These are phyloP conservation scores for Candida pseudoviswanathii DNA, from an alignment of 1,139 yeast species.

Conservation along the genomic window DNA sequence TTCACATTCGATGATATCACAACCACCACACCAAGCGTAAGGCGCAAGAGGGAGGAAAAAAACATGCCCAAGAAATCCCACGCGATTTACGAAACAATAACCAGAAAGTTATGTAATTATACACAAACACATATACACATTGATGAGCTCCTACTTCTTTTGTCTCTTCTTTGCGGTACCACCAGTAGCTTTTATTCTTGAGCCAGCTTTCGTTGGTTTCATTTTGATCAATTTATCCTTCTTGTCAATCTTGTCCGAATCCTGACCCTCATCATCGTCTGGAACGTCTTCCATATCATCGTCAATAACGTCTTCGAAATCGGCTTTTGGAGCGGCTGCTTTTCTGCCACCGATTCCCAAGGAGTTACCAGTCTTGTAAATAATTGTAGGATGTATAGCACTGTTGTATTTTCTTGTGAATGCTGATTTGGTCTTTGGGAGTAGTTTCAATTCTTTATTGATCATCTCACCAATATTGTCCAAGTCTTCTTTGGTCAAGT, in stretches of 20 bases:
- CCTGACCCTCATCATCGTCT: conserved; percentile 34
- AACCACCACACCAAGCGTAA: no score
- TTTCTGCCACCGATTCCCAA: conserved; percentile 37
- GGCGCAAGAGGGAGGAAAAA: no score
- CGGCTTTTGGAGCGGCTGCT: conserved; percentile 42
- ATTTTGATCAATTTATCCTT: conserved; percentile 49
- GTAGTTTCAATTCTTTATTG: conserved; percentile 52
- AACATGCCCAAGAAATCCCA: neutral
- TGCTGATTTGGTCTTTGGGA: conserved; percentile 76
- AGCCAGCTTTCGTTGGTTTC: conserved; percentile 23
- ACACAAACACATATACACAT: neutral
- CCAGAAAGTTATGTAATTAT: neutral
- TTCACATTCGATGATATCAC: neutral
- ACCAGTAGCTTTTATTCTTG: conserved; percentile 14
- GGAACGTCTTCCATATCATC: conserved; percentile 50
- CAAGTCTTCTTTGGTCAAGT: conserved; percentile 88
- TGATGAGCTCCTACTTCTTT: conserved; percentile 7
- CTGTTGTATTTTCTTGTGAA: conserved; percentile 85
- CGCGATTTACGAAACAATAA: neutral
- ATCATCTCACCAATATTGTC: conserved; percentile 59
- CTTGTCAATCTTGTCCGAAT: conserved; percentile 37
- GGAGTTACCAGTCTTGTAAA: conserved; percentile 68
- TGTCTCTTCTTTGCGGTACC: conserved; percentile 20
- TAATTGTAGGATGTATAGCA: conserved; percentile 80
- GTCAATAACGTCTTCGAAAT: conserved; percentile 63